A percentile compares a stretch with the other conserved stretches of the same genome.
These are phyloP conservation scores for Kwoniella mangroviensis DNA, from an alignment of 768 basidiomycete genomes.

Conservation along the genomic window DNA sequence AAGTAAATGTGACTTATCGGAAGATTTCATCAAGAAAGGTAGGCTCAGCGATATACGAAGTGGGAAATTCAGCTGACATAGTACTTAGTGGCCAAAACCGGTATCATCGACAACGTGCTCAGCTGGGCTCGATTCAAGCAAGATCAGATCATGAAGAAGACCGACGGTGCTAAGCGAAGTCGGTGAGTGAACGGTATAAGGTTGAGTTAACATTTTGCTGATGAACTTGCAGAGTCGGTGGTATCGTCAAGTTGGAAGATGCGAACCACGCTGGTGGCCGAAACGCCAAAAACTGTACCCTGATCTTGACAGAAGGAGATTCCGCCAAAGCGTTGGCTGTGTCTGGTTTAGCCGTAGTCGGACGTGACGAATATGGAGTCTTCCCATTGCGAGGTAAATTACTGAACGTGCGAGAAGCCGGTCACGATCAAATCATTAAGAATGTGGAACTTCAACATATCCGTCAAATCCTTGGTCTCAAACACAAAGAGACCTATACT, in stretches of 20 bases:
- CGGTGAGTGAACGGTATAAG: slow-evolving; percentile 63
- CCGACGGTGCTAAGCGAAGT: slow-evolving; percentile 86
- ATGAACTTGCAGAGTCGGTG: slow-evolving; percentile 69
- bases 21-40: slow-evolving; percentile 98
- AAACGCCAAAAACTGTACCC: slow-evolving; percentile 78
- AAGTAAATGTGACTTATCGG: slow-evolving; percentile 77
- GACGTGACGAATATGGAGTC: slow-evolving; percentile 94
- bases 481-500: slow-evolving; percentile 88
- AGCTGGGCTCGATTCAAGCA: slow-evolving; percentile 98
- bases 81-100: slow-evolving; percentile 75
- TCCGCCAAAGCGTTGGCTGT: slow-evolving; percentile 97
- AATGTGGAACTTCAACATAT: slow-evolving; percentile 96
- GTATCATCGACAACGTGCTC: slow-evolving; percentile 87
- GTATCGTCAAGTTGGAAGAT: slow-evolving; percentile 90
- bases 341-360: slow-evolving; percentile 90
- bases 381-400: slow-evolving; percentile 97
- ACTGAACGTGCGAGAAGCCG: slow-evolving; percentile 95
- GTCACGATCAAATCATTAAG: slow-evolving; percentile 95
- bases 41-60: slow-evolving; percentile 29
- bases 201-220: neutral
- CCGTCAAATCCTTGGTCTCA: slow-evolving; percentile 96
- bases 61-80: neutral
- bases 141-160: slow-evolving; percentile 93
- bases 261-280: slow-evolving; percentile 95
- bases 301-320: slow-evolving; percentile 98